Evolutionary conservation across 139 green algal genomes (phyloP).

Genomic region (Picochlorum sp.): DNA sequence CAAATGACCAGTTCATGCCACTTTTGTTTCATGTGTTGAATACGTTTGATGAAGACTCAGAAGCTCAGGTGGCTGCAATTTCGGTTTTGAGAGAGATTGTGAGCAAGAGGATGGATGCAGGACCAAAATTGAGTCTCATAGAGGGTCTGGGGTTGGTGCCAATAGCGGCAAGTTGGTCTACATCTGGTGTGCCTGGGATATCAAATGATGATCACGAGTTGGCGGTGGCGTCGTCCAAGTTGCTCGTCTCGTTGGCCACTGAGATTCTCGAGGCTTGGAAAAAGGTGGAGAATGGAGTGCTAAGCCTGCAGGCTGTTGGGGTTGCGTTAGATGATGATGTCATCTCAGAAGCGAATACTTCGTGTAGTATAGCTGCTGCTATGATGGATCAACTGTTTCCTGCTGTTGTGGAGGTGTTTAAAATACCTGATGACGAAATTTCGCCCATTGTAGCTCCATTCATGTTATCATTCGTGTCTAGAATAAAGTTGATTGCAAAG

Average conservation of each 20-base stretch:
- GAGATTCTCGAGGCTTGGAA: constrained; percentile 80
- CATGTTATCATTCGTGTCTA: constrained; percentile 56
- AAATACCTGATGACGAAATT: constrained; percentile 47
- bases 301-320: constrained; percentile 59
- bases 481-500: constrained; percentile 43
- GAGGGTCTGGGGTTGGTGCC: constrained; percentile 55
- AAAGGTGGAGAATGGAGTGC: constrained; percentile 72
- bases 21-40: constrained; percentile 57
- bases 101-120: constrained; percentile 80
- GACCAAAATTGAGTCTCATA: constrained; percentile 69
- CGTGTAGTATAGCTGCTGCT: constrained; percentile 15
- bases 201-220: constrained; percentile 51
- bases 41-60: neutral
- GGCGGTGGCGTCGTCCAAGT: constrained; percentile 44
- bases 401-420: constrained; percentile 28
- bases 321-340: constrained; percentile 58
- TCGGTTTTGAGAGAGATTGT: constrained; percentile 72
- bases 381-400: constrained; percentile 51
- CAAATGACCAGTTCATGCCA: constrained; percentile 69
- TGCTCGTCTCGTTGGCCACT: constrained; percentile 65
- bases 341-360: constrained; percentile 31
- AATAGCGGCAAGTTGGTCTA: constrained; percentile 36
- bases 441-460: constrained; percentile 60
- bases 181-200: constrained; percentile 28
- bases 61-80: constrained; percentile 37